A percentile compares a stretch with the other conserved stretches of the same genome.
Conservation (phyloP, 371 early-diverging fungal genomes). For the Mortierella sp. region DNA sequence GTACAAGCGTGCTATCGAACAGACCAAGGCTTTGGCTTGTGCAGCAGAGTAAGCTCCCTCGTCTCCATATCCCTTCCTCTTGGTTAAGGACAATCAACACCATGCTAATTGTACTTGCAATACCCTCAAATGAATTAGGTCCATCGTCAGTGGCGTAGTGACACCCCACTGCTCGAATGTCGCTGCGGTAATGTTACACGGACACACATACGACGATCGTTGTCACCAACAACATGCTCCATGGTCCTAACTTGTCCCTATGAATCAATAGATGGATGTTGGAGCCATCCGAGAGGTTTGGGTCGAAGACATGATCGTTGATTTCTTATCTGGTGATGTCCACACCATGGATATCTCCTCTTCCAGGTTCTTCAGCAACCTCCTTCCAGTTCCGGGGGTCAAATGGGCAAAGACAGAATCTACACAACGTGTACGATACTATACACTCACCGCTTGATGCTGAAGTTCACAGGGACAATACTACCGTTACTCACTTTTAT, state of each 20-base stretch:
- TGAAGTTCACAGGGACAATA: neutral
- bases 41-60: neutral
- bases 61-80: neutral
- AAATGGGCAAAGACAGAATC: neutral
- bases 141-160: too few species aligned
- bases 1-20: neutral
- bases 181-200: too few species aligned
- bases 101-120: neutral
- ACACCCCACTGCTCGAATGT: too few species aligned
- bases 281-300: neutral
- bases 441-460: neutral
- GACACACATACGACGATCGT: neutral
- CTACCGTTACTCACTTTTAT: too few species aligned
- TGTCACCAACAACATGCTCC: neutral
- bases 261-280: neutral
- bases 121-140: too few species aligned
- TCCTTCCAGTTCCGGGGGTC: neutral
- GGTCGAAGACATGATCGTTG: neutral
- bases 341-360: constrained; percentile 1
- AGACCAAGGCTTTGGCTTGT: neutral
- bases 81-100: neutral
- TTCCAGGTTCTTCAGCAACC: neutral
- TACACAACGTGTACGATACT: neutral
- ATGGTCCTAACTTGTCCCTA: neutral
- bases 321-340: neutral